Conservation (phyloP, 345 rosid species). For the Syzygium aqueum region DNA sequence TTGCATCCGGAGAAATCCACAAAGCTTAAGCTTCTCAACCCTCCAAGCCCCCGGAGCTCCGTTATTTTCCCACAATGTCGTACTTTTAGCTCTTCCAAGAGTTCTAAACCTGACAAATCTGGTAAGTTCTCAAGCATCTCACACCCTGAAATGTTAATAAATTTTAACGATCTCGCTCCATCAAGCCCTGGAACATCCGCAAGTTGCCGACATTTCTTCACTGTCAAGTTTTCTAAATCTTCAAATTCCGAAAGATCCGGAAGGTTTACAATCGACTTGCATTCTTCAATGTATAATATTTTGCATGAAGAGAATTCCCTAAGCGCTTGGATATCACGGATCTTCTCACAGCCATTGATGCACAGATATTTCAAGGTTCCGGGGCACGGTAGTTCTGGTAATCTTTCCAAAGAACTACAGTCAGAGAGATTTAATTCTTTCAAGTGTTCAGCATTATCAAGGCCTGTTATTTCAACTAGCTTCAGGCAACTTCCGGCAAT, state of each 20-base stretch:
- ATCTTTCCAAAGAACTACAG: neutral
- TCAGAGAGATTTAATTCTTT: neutral
- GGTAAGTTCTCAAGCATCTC: neutral
- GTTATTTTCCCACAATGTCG: neutral
- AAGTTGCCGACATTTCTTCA: neutral
- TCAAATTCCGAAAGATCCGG: neutral
- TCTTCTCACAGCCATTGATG: neutral
- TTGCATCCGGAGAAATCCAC: neutral
- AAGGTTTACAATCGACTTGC: neutral
- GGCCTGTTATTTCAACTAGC: neutral
- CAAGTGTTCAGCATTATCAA: neutral
- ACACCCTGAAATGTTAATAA: neutral
- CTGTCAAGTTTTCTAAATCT: neutral
- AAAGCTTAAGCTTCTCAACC: neutral
- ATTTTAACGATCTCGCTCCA: neutral
- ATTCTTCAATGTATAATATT: neutral
- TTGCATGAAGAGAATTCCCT: neutral
- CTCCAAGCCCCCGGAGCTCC: neutral
- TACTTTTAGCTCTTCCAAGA: neutral
- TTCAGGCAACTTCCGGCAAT: rapidly evolving
- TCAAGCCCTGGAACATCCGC: neutral
- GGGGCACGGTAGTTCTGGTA: neutral
- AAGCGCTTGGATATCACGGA: neutral
- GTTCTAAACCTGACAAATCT: neutral
- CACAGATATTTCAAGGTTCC: neutral